Percentiles rank a stretch among this genome's conserved stretches.
phyloP scores from a whole-genome alignment of 441 rosid species.

The Aleurites moluccanus region DNA sequence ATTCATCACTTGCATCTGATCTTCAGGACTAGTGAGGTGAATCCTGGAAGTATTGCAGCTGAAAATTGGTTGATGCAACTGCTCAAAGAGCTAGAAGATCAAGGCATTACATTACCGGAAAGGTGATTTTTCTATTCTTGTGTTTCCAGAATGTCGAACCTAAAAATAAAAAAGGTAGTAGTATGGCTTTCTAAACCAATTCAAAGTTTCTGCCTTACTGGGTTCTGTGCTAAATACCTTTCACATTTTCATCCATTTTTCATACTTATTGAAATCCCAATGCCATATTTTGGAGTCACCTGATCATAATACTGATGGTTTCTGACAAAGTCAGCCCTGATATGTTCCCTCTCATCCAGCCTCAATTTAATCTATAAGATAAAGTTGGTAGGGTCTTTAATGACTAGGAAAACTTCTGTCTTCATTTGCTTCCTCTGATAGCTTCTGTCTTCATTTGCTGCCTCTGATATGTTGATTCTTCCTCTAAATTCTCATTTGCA shows the following conservation, averaged over 20 bases:
- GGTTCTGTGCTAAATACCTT: not conserved
- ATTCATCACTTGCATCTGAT: slow-evolving; percentile 26
- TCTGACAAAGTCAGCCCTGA: not conserved
- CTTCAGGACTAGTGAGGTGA: slow-evolving; percentile 51
- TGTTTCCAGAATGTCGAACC: not conserved
- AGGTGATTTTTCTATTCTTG: slow-evolving; percentile 46
- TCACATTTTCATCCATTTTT: not conserved
- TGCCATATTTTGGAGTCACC: not conserved
- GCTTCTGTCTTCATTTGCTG: too few relatives aligned
- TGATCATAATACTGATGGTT: not conserved
- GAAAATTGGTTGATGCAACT: slow-evolving; percentile 73
- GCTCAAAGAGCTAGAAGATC: slow-evolving; percentile 60
- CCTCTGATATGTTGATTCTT: not conserved
- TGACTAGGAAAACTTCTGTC: not conserved
- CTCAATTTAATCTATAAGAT: not conserved
- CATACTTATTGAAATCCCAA: not conserved
- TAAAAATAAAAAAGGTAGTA: not conserved
- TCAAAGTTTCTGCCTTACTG: not conserved
- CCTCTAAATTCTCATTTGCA: not conserved
- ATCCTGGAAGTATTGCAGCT: slow-evolving; percentile 36
- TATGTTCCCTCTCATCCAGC: not conserved
- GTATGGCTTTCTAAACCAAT: not conserved
- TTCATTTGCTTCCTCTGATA: slow-evolving; percentile 16
- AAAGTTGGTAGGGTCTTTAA: not conserved
- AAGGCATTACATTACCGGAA: slow-evolving; percentile 74